phyloP scores from a whole-genome alignment of 345 rosid species.

The Arabis alpina region DNA sequence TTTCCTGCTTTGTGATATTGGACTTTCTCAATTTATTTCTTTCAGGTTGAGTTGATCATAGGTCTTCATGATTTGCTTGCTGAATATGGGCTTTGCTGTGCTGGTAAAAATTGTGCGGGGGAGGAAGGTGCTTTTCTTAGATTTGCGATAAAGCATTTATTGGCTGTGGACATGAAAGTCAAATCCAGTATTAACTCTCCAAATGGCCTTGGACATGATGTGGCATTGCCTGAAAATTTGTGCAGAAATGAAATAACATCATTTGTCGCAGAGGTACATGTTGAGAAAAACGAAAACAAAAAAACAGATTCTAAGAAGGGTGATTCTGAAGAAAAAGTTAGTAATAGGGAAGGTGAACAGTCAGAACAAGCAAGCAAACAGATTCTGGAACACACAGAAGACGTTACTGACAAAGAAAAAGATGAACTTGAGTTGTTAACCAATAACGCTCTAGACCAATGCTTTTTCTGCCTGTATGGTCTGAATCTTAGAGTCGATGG shows the following conservation, averaged over 20 bases:
- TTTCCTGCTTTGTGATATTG: constrained; percentile 28
- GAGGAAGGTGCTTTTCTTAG: constrained; percentile 94
- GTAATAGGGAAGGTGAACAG: constrained; percentile 38
- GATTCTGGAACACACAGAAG: constrained; percentile 47
- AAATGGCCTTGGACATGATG: constrained; percentile 50
- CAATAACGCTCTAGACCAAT: constrained; percentile 91
- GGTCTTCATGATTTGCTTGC: constrained; percentile 91
- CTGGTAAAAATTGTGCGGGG: constrained; percentile 69
- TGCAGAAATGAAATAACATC: constrained; percentile 47
- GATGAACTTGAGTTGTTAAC: constrained; percentile 86
- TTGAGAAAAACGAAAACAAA: constrained; percentile 44
- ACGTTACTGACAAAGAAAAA: constrained; percentile 71
- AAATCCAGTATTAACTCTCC: constrained; percentile 63
- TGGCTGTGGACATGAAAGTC: constrained; percentile 89
- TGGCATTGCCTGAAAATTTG: constrained; percentile 46
- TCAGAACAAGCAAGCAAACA: constrained; percentile 48
- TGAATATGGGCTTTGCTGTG: constrained; percentile 93
- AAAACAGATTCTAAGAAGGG: constrained; percentile 47
- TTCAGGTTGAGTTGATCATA: constrained; percentile 84
- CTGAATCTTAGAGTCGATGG: constrained; percentile 92
- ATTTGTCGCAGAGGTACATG: constrained; percentile 45
- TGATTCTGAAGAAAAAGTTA: constrained; percentile 47
- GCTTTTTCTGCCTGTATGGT: constrained; percentile 97
- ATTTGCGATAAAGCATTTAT: constrained; percentile 91
- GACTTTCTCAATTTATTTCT: constrained; percentile 27